A percentile compares a stretch with the other conserved stretches of the same genome.
Conservation (phyloP, 108 stramenopile genomes). For the Schizochytrium sp. region DNA sequence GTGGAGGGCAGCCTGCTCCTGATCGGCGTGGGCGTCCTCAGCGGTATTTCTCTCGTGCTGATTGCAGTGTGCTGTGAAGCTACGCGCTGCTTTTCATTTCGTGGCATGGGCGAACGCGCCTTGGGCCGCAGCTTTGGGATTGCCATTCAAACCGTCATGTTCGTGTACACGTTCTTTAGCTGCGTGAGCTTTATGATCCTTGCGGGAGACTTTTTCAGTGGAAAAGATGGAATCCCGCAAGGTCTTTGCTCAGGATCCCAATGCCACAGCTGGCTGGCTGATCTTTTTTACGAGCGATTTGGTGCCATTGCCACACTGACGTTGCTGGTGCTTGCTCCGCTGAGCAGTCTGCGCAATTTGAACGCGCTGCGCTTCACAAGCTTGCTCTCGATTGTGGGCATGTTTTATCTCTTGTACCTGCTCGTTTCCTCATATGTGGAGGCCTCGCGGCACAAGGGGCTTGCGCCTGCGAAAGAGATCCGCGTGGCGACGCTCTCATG, state of each 20-base stretch:
- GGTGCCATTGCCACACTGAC: not conserved
- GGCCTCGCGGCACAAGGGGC: not conserved
- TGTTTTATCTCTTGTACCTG: not conserved
- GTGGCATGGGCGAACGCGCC: not conserved
- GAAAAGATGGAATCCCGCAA: not conserved
- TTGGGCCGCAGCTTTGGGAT: not conserved
- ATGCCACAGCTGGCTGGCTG: not conserved
- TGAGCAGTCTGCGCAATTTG: not conserved
- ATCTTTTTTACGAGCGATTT: not conserved
- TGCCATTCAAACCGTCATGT: not conserved
- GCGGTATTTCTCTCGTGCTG: not conserved
- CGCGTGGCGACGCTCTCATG: not conserved
- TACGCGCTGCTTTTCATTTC: not conserved
- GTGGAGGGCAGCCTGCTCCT: not conserved
- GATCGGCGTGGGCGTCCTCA: not conserved
- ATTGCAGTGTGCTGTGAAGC: not conserved
- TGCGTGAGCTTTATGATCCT: constrained; percentile 21
- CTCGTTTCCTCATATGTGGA: not conserved
- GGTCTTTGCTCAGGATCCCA: not conserved
- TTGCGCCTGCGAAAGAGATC: not conserved
- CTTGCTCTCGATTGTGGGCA: not conserved
- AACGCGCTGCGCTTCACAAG: constrained; percentile 11
- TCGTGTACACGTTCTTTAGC: constrained; percentile 10
- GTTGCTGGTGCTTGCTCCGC: not conserved
- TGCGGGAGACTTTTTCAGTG: constrained; percentile 11